phyloP scores from a whole-genome alignment of 345 rosid species.

The Cochlearia excelsa region DNA sequence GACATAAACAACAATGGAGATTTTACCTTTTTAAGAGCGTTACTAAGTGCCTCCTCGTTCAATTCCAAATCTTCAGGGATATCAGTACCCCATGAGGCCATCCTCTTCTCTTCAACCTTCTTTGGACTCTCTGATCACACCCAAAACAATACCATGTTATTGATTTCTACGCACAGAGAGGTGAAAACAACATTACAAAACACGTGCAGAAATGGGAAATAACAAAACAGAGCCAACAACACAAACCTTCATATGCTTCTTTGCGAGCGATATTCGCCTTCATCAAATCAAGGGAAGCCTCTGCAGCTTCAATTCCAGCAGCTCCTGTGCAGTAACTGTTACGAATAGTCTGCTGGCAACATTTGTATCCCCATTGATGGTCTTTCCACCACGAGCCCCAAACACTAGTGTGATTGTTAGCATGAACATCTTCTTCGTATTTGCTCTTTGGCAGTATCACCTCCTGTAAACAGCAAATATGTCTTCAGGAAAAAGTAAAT shows the following conservation, averaged over 20 bases:
- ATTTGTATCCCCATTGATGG: conserved; percentile 88
- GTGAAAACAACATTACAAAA: not conserved
- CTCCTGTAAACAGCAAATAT: conserved; percentile 36
- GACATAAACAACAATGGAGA: not conserved
- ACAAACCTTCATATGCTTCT: conserved; percentile 52
- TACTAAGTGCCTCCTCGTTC: conserved; percentile 56
- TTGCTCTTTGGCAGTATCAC: conserved; percentile 63
- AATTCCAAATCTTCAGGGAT: conserved; percentile 58
- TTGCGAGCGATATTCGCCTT: conserved; percentile 77
- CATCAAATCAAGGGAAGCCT: conserved; percentile 80
- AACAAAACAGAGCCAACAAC: conserved; percentile 1
- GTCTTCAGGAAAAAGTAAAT: not conserved
- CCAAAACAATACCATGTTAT: conserved; percentile 4
- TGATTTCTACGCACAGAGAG: conserved; percentile 12
- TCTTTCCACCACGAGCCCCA: conserved; percentile 97
- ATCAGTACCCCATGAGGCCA: conserved; percentile 82
- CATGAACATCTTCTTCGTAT: conserved; percentile 60
- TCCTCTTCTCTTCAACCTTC: conserved; percentile 58
- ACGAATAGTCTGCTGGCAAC: conserved; percentile 73
- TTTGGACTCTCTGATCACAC: conserved; percentile 28
- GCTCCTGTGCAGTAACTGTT: conserved; percentile 92
- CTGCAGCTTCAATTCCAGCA: conserved; percentile 91
- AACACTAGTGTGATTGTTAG: conserved; percentile 72
- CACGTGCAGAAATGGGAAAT: not conserved
- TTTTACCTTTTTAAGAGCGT: conserved; percentile 56